These are phyloP conservation scores for Yamadazyma phyllophila DNA, from an alignment of 805 yeast species.

Conservation along the genomic window DNA sequence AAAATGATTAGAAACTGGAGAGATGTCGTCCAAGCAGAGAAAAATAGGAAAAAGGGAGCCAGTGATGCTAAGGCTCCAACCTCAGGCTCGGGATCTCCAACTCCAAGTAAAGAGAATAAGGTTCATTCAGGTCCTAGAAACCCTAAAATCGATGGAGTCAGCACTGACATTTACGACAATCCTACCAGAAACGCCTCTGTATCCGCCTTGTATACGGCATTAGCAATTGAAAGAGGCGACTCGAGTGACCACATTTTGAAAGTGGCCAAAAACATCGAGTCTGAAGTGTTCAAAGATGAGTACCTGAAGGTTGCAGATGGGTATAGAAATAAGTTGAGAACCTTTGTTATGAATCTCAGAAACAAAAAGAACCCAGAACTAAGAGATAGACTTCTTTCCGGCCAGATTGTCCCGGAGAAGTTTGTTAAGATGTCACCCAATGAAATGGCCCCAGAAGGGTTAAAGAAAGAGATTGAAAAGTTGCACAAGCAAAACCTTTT, in stretches of 20 bases:
- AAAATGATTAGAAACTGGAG: slow-evolving; percentile 86
- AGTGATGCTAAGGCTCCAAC: slow-evolving; percentile 1
- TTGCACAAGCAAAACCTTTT: slow-evolving; percentile 85
- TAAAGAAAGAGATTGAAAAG: slow-evolving; percentile 80
- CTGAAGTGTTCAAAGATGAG: slow-evolving; percentile 61
- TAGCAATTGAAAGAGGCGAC: slow-evolving; percentile 74
- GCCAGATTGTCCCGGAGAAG: slow-evolving; percentile 62
- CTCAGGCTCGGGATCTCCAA: slow-evolving; percentile 10
- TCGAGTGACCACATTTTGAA: slow-evolving; percentile 56
- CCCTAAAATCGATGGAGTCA: slow-evolving; percentile 77
- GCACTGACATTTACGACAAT: slow-evolving; percentile 66
- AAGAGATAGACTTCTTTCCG: slow-evolving; percentile 62
- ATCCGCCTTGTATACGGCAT: slow-evolving; percentile 80
- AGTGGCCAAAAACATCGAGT: slow-evolving; percentile 70
- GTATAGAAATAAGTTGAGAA: slow-evolving; percentile 81
- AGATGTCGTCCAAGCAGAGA: slow-evolving; percentile 75
- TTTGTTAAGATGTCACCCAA: slow-evolving; percentile 84
- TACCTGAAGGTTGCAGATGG: slow-evolving; percentile 54
- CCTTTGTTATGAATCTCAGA: slow-evolving; percentile 81
- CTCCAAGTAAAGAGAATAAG: slow-evolving; percentile 34
- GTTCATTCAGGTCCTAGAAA: slow-evolving; percentile 60
- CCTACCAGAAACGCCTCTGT: slow-evolving; percentile 82
- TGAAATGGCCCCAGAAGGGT: slow-evolving; percentile 91
- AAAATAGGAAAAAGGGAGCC: slow-evolving; percentile 36
- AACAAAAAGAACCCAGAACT: slow-evolving; percentile 88